Conservation (phyloP, 768 basidiomycete species). For the Mycena belliarum region DNA sequence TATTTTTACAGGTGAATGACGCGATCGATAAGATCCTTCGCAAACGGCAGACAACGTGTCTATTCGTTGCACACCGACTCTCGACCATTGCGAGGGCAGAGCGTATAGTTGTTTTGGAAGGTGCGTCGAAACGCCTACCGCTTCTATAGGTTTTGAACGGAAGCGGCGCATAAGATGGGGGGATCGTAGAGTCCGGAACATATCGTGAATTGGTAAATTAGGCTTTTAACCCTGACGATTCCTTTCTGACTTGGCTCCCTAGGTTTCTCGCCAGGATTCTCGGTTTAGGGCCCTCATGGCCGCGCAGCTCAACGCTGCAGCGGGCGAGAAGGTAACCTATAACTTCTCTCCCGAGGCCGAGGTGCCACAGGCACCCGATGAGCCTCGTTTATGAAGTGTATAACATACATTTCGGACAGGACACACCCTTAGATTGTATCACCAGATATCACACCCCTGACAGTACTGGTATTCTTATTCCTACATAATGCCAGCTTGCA, state of each 20-base stretch:
- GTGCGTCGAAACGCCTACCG: constrained; percentile 33
- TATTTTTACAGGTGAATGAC: constrained; percentile 66
- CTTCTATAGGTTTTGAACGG: neutral
- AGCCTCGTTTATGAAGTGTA: neutral
- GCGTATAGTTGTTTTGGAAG: constrained; percentile 87
- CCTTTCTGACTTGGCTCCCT: constrained; percentile 7
- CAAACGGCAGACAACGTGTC: constrained; percentile 78
- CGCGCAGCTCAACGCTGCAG: constrained; percentile 70
- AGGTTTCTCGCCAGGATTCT: constrained; percentile 71
- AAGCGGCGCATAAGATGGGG: constrained; percentile 53
- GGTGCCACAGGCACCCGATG: neutral
- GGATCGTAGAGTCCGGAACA: constrained; percentile 79
- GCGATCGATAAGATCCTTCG: constrained; percentile 87
- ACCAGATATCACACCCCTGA: constrained; percentile 10
- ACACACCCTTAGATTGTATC: constrained; percentile 14
- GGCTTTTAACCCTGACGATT: too few species aligned
- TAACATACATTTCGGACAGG: neutral
- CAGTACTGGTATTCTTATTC: constrained; percentile 17
- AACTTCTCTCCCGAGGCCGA: neutral
- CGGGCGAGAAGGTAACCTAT: constrained; percentile 29
- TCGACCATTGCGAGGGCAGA: constrained; percentile 91
- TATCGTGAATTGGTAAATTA: constrained; percentile 77
- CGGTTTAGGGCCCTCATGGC: constrained; percentile 89
- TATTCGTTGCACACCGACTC: constrained; percentile 87
- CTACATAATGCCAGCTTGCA: constrained; percentile 12